Evolutionary conservation across 495 filamentous ascomycete genomes (phyloP), one percentile per base, ranked within the genome.

Genomic region (Trypethelium eluteriae): DNA sequence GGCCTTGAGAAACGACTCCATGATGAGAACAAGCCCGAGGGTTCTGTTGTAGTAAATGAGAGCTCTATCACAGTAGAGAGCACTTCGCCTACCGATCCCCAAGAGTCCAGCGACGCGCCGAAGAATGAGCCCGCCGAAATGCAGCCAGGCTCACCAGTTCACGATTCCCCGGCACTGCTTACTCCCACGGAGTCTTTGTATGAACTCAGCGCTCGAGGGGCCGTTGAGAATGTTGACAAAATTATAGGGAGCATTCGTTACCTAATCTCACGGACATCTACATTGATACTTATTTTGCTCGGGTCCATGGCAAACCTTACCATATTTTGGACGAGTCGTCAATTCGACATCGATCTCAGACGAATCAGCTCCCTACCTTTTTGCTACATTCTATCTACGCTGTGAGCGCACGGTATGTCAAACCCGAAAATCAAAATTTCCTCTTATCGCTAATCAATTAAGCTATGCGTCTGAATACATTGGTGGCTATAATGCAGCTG

Each of bases 1-100:
- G 89, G 90, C 0, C 79, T 95, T 62, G 90, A 95, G 71, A 90
- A 87, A 69, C 84, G 85, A 62, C 78, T 95, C 57, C 89, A 91
- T 72, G 86, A 89, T 67, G 80, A 83, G 67, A 84, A 83, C 53
- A 84, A 83, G 66, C 53, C 53, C 32, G 53, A 59, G 32, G 53
- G 53, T 7, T 59, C 53, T 9, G 7, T 32, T 4, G 53, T 34
- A 6, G 25, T 36, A 36, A 35, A 32, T 32, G 53, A 59, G 36
- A 59, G 36, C 32, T 18, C 53, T 35, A 32, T 36, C 11, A 53
- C 49, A 16, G 11, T 53, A 14, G 53, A 59, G 3, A 9, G 25
- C 14, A 59, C 53, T 34, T 59, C 53, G n/a, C 53, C 53, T 10
- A 35, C 32, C 25, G 32, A 34, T 36, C 11, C 53, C 18, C 53